Percentiles rank a stretch among this genome's conserved stretches.
phyloP scores from a whole-genome alignment of 2,329 filamentous ascomycete genomes.

The Scytalidium sp. region DNA sequence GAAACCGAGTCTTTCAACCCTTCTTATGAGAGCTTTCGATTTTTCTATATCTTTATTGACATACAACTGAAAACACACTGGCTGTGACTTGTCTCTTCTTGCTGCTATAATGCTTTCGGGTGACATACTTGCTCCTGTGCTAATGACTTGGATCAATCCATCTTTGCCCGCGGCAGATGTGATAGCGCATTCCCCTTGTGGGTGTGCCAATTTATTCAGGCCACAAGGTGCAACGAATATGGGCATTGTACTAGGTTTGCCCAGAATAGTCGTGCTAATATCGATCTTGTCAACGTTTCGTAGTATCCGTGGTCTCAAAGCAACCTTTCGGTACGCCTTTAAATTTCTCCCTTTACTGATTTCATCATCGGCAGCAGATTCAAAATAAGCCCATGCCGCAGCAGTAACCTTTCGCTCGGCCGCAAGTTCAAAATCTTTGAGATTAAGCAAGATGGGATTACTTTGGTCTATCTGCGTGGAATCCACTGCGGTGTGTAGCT shows the following conservation, averaged over 20 bases:
- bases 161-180: slow-evolving; percentile 45
- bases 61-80: slow-evolving; percentile 55
- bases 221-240: slow-evolving; percentile 60
- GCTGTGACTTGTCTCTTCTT: slow-evolving; percentile 35
- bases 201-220: slow-evolving; percentile 58
- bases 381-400: slow-evolving; percentile 65
- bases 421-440: slow-evolving; percentile 55
- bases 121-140: background rate
- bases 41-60: slow-evolving; percentile 49
- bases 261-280: slow-evolving; percentile 5
- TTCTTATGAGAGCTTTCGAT: slow-evolving; percentile 42
- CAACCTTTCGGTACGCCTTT: slow-evolving; percentile 48
- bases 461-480: background rate
- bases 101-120: slow-evolving; percentile 37
- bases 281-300: slow-evolving; percentile 5
- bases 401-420: slow-evolving; percentile 50
- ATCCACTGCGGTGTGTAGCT: background rate
- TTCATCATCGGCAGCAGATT: slow-evolving; percentile 65
- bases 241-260: slow-evolving; percentile 35
- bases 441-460: background rate
- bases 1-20: background rate
- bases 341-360: slow-evolving; percentile 54
- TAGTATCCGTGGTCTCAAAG: slow-evolving; percentile 38
- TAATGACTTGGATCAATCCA: slow-evolving; percentile 48
- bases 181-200: slow-evolving; percentile 56